A percentile compares a stretch with the other conserved stretches of the same genome.
These are phyloP conservation scores for Trichosporon inkin DNA, from an alignment of 1,284 basidiomycete genomes.

Conservation along the genomic window DNA sequence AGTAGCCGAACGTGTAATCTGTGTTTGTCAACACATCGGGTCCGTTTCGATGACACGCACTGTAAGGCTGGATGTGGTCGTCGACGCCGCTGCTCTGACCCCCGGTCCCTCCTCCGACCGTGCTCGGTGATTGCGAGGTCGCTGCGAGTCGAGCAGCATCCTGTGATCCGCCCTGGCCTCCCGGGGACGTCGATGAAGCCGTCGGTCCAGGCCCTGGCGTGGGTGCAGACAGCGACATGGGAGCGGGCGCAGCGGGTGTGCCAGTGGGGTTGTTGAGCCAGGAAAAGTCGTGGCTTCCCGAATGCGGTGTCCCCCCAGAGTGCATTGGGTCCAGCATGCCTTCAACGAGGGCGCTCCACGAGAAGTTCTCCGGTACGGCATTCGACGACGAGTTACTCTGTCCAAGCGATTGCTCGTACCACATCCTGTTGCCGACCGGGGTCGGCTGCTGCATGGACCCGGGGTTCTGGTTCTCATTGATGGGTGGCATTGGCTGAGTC, in stretches of 20 bases:
- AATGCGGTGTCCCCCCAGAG: conserved; percentile 6
- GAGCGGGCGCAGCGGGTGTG: conserved; percentile 8
- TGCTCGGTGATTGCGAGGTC: conserved; percentile 1
- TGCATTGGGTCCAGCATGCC: conserved; percentile 18
- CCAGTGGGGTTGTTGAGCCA: conserved; percentile 14
- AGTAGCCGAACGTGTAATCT: conserved; percentile 22
- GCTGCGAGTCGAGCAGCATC: not conserved
- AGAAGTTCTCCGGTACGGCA: conserved; percentile 10
- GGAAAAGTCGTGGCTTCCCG: conserved; percentile 14
- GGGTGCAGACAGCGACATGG: conserved; percentile 2
- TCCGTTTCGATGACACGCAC: not conserved
- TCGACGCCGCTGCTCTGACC: not conserved
- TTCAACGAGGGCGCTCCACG: conserved; percentile 24
- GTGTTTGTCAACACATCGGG: conserved; percentile 1
- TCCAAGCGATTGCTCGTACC: conserved; percentile 3
- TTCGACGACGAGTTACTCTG: not conserved
- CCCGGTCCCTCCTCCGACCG: not conserved
- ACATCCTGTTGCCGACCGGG: not conserved
- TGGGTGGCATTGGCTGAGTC: conserved; percentile 4
- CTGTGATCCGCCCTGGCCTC: not conserved
- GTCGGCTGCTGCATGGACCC: not conserved
- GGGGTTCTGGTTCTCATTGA: conserved; percentile 1
- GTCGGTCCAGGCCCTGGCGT: not conserved
- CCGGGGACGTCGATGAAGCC: not conserved
- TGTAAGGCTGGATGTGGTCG: conserved; percentile 8